Evolutionary conservation across 164 flowering plant species (phyloP).

Genomic region (Protea cynaroides): DNA sequence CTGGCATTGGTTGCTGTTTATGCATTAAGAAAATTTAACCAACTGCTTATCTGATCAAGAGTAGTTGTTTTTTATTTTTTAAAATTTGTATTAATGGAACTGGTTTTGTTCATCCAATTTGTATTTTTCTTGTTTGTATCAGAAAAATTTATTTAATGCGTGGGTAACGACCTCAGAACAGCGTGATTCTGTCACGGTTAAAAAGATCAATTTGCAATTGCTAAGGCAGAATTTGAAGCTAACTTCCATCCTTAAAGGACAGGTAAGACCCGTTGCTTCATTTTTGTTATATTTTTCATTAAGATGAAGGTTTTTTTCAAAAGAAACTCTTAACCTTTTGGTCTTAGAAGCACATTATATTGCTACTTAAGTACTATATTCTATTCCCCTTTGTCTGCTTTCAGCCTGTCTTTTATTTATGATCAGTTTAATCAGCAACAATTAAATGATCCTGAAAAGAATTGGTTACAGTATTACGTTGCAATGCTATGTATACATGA

Average conservation of each 20-base stretch:
- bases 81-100: too few species aligned
- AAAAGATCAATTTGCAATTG: conserved; percentile 61
- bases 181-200: conserved; percentile 70
- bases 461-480: not conserved
- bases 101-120: conserved; percentile 1
- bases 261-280: conserved; percentile 43
- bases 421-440: not conserved
- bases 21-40: too few species aligned
- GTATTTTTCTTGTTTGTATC: conserved; percentile 12
- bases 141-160: conserved; percentile 80
- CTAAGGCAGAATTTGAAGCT: conserved; percentile 74
- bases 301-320: not conserved
- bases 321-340: too few species aligned
- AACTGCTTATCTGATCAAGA: too few species aligned
- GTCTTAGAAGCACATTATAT: not conserved
- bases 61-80: too few species aligned
- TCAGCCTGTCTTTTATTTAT: not conserved
- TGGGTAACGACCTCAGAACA: conserved; percentile 78
- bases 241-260: conserved; percentile 66
- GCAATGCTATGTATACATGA: too few species aligned
- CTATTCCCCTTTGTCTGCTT: not conserved
- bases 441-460: not conserved
- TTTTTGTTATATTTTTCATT: not conserved
- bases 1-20: too few species aligned
- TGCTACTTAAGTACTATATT: not conserved